Evolutionary conservation across 208 protist genomes (phyloP), one percentile per base, ranked within the genome.

Genomic region (Crithidia bombi): DNA sequence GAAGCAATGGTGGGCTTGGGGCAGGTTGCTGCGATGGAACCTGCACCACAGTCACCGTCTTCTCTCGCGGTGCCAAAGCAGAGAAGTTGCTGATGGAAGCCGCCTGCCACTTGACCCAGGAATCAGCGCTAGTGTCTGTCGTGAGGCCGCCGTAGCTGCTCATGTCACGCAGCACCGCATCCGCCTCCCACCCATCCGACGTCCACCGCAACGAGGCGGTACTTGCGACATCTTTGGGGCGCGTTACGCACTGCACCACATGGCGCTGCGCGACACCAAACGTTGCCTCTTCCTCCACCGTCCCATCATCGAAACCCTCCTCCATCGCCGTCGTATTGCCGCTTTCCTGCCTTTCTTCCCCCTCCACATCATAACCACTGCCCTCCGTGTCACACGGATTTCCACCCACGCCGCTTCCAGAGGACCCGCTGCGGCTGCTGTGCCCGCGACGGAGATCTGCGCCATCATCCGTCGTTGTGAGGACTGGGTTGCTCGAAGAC

Each of bases 401-500:
- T n/a, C n/a, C n/a, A n/a, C n/a, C n/a, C n/a, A n/a, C n/a, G n/a
- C n/a, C n/a, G n/a, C n/a, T n/a, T n/a, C n/a, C n/a, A n/a, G n/a
- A n/a, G n/a, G n/a, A n/a, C n/a, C n/a, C n/a, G n/a, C 9, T 26
- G 21, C 23, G 30, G 55, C 43, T 21, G 23, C 23, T 62, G 4
- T 41, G 54, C 43, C 38, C 65, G 51, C 21, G 36, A 43, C 19
- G 47, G 64, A 21, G 51, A 58, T 59, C 5, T 5, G 25, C 23
- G 30, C 9, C 33, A 49, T 50, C 51, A n/a, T 35, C 39, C 39
- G 28, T 32, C 35, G 64, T 47, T 38, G 39, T 51, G 9, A n/a
- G 19, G 63, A 56, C 51, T 76, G 52, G 35, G 56, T 41, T 36
- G 57, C 47, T 78, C 83, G 83, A 89, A 89, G 77, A 79, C 80